These are phyloP conservation scores for Suillus bovinus DNA, from an alignment of 768 basidiomycete genomes.

Conservation along the genomic window DNA sequence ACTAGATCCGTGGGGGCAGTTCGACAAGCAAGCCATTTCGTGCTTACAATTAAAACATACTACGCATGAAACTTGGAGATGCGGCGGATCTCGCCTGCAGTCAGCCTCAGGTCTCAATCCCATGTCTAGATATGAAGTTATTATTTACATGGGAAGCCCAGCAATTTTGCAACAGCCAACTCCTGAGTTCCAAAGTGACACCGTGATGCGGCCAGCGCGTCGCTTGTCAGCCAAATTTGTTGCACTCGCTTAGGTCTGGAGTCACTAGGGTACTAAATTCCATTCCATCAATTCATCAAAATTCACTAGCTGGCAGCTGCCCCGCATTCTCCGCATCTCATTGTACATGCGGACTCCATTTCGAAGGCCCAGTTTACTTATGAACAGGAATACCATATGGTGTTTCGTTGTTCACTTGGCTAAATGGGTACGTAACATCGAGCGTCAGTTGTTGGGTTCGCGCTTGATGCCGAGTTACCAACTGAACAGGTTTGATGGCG, in stretches of 20 bases:
- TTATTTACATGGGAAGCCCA: neutral
- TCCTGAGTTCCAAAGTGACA: neutral
- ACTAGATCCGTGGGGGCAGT: neutral
- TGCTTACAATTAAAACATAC: neutral
- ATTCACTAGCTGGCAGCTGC: neutral
- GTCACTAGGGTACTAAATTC: neutral
- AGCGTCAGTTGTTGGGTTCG: neutral
- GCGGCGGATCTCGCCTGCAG: too few relatives aligned
- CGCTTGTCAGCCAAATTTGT: neutral
- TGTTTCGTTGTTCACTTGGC: neutral
- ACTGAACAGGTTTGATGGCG: constrained; percentile 2
- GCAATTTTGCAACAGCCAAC: neutral
- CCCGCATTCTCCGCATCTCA: constrained; percentile 3
- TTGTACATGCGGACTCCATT: neutral
- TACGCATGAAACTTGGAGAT: neutral
- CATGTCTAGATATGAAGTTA: neutral
- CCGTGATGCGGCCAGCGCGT: neutral
- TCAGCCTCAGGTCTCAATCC: too few relatives aligned
- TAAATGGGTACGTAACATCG: neutral
- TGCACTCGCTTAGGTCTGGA: neutral
- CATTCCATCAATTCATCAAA: constrained; percentile 1
- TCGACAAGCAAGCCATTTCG: neutral
- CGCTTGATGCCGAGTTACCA: neutral
- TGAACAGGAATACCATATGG: neutral
- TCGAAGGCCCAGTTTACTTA: neutral